phyloP scores from a whole-genome alignment of 257 asterid genomes.

The Solanum raphanifolium region DNA sequence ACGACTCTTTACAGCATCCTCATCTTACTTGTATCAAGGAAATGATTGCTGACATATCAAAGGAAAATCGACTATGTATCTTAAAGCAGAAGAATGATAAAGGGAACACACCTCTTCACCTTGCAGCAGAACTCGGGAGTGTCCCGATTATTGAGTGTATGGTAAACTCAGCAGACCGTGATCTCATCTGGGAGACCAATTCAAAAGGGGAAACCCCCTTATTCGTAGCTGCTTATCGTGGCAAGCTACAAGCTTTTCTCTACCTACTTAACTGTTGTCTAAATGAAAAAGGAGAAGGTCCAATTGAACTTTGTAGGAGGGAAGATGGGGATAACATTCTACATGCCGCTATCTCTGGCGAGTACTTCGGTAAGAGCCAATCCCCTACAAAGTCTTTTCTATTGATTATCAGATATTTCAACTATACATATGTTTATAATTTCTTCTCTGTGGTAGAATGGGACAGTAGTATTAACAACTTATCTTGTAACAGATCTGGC shows the following conservation, averaged over 20 bases:
- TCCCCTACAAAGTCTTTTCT: neutral
- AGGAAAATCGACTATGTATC: neutral
- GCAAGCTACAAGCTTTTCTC: conserved; percentile 13
- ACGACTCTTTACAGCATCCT: neutral
- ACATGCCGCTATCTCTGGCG: conserved; percentile 33
- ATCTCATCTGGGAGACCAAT: conserved; percentile 18
- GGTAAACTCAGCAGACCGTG: neutral
- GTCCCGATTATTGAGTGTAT: conserved; percentile 3
- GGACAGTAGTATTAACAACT: neutral
- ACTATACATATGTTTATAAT: neutral
- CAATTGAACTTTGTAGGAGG: conserved; percentile 18
- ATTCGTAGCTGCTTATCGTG: conserved; percentile 35
- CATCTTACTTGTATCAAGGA: neutral
- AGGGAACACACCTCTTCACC: conserved; percentile 45
- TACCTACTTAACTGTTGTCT: conserved; percentile 5
- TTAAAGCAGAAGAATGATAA: conserved; percentile 4
- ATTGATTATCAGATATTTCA: neutral
- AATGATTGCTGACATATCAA: conserved; percentile 9
- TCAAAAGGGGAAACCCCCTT: conserved; percentile 30
- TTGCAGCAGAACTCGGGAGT: conserved; percentile 36
- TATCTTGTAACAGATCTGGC: conserved; percentile 28
- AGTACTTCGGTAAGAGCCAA: conserved; percentile 23
- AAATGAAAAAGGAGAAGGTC: neutral
- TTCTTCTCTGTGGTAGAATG: neutral
- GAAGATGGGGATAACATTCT: conserved; percentile 32